Evolutionary conservation across 768 basidiomycete species (phyloP), one percentile per base, ranked within the genome.

Genomic region (Tulasnella sp.): DNA sequence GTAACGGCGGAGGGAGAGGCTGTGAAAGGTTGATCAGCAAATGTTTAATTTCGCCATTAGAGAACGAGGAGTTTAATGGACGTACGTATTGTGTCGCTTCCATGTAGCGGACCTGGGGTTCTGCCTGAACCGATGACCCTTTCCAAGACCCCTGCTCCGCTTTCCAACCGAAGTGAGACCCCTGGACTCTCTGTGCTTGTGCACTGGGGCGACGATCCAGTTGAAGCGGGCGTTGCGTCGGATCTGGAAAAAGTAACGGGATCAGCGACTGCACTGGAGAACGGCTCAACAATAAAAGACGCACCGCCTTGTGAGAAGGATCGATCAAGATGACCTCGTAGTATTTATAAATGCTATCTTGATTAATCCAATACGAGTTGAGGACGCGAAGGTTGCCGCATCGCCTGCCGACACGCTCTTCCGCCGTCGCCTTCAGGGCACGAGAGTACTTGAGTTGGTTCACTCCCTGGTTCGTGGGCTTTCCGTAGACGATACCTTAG

Each of bases 281-380:
- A 21, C 12, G 29, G 29, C 17, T 41, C n/a, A 46, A 29, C 11
- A 15, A 38, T 12, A 30, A 27, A 19, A 24, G 57, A 74, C 90
- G 68, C 70, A 92, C 91, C 67, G 88, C 91, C 71, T 92, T 93
- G 78, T 94, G 91, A 70, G 71, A 84, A 61, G 92, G 92, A 69
- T 99, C 96, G 60, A 99, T 93, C 65, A 96, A 82, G 71, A 99
- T 98, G 68, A 99, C 91, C 72, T 99, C 96, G 76, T 83, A 99
- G 78, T 96, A 97, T 73, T 94, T 96, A 83, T 94, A 96, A 29
- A 96, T 89, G 74, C 92, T 92, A 70, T 97, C 92, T 75, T 94
- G 92, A 76, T 98, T 98, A 69, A 99, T 77, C 96, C 96, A 99
- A 81, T 98, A 98, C 49, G 94, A 97, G 77, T 94, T 96, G 68